Evolutionary conservation across 164 flowering plant species (phyloP).

Genomic region (Chimonanthus salicifolius): DNA sequence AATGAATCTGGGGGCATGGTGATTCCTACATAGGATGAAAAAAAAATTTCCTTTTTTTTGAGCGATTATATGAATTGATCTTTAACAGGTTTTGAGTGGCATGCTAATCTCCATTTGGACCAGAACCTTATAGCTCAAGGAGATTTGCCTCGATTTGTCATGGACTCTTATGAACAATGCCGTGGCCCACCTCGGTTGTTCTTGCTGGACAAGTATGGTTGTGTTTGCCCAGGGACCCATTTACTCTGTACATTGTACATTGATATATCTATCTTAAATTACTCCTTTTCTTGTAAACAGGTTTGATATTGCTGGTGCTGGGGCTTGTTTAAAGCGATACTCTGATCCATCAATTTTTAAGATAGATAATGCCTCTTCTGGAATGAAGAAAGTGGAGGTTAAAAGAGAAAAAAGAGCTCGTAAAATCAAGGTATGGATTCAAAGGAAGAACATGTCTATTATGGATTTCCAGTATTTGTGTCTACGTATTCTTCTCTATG

Average conservation of each 20-base stretch:
- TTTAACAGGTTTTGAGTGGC: slow-evolving; percentile 84
- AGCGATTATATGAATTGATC: background rate
- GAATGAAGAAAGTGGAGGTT: slow-evolving; percentile 23
- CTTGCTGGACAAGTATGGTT: slow-evolving; percentile 87
- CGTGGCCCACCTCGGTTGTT: slow-evolving; percentile 93
- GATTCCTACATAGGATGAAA: no score
- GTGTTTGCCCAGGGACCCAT: background rate
- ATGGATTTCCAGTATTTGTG: no score
- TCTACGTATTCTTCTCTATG: no score
- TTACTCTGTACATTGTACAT: background rate
- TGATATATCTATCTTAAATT: background rate
- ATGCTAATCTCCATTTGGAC: slow-evolving; percentile 55
- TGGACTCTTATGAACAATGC: slow-evolving; percentile 97
- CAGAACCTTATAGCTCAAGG: slow-evolving; percentile 65
- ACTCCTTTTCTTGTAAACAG: slow-evolving; percentile 24
- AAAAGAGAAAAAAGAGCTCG: slow-evolving; percentile 67
- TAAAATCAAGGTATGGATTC: slow-evolving; percentile 58
- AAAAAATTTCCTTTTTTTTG: no score
- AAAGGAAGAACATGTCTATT: no score
- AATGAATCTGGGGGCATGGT: no score
- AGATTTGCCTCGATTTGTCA: slow-evolving; percentile 88
- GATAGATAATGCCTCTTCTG: slow-evolving; percentile 40
- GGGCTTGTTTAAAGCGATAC: slow-evolving; percentile 91
- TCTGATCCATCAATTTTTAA: slow-evolving; percentile 92
- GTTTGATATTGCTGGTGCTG: slow-evolving; percentile 98